Base-by-base conservation (phyloP, 208 protist species). In the Leishmania tarentolae region DNA sequence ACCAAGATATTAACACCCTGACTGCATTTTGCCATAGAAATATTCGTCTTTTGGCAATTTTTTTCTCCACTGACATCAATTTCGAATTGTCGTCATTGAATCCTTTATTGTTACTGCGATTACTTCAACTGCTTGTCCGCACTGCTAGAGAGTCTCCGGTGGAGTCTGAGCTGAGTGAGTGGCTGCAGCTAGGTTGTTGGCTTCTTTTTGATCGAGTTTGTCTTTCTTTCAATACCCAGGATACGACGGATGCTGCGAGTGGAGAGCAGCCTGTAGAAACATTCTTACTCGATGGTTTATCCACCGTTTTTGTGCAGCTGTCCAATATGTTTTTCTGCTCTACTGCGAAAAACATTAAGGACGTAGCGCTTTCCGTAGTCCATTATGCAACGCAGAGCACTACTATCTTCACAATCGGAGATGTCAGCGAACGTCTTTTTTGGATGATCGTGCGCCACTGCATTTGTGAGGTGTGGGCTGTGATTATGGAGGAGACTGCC, bases 251-350 rank as follows among this genome's bases (percentile, higher is more conserved):
- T 9, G 24, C 9, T 31, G 44, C 4, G 15, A 28, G 31, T 24
- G 44, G 28, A 31, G 4, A 46, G 6, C 9, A 53, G 42, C 11
- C 44, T 0, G 44, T 11, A 3, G 13, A 50, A 73, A 2, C 46
- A 15, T 53, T 50, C 42, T 5, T 53, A 2, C 17, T 28, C 8
- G 69, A 8, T 19, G 69, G 52, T 53, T 13, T 77, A 63, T 7
- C 7, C 2, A 42, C n/a, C 15, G 24, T 86, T 57, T 79, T 79
- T 57, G 53, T 86, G 35, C 77, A 82, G 31, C 78, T 86, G 9
- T 76, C 82, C 7, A 78, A 80, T 44, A 70, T 70, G 50, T 82
- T 86, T 70, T 52, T 86, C 50, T 82, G 82, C 37, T 82, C 77
- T 35, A 47, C 35, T 37, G 71, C 65, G 9, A 76, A 42, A 44